Percentiles rank a stretch among this genome's conserved stretches.
Conservation (phyloP, 2,329 filamentous ascomycete species). For the Cercospora sesami region DNA sequence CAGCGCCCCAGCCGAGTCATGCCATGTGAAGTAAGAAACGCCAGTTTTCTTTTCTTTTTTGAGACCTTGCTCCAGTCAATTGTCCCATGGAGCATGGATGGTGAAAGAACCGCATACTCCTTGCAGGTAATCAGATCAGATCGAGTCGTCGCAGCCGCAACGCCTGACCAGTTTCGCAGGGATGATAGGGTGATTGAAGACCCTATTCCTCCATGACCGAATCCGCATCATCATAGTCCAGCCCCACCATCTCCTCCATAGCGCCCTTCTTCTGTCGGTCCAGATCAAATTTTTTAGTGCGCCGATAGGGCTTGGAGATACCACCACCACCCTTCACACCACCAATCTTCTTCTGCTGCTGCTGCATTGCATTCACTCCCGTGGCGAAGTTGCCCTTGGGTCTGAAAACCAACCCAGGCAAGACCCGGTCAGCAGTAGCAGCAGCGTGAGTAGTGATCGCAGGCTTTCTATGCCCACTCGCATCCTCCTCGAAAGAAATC, state of each 20-base stretch:
- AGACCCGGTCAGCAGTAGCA: neutral
- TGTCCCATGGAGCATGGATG: neutral
- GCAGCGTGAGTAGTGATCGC: neutral
- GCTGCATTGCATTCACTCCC: neutral
- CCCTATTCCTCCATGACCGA: neutral
- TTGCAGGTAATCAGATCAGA: neutral
- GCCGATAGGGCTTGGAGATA: neutral
- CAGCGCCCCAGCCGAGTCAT: neutral
- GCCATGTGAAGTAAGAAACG: neutral
- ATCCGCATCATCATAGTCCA: neutral
- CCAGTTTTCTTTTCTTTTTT: neutral
- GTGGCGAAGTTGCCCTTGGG: neutral
- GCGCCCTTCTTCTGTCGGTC: neutral
- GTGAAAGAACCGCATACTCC: neutral
- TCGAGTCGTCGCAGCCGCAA: neutral
- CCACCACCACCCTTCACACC: neutral
- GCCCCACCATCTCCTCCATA: neutral
- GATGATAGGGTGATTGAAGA: neutral
- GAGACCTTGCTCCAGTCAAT: neutral
- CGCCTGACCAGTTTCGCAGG: neutral
- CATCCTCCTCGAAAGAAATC: neutral
- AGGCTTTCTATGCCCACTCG: neutral
- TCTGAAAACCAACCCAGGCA: neutral
- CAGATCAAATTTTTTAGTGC: neutral
- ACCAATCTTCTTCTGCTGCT: neutral